Base-by-base conservation (phyloP, 352 stramenopile species). In the Phytophthora sp. region DNA sequence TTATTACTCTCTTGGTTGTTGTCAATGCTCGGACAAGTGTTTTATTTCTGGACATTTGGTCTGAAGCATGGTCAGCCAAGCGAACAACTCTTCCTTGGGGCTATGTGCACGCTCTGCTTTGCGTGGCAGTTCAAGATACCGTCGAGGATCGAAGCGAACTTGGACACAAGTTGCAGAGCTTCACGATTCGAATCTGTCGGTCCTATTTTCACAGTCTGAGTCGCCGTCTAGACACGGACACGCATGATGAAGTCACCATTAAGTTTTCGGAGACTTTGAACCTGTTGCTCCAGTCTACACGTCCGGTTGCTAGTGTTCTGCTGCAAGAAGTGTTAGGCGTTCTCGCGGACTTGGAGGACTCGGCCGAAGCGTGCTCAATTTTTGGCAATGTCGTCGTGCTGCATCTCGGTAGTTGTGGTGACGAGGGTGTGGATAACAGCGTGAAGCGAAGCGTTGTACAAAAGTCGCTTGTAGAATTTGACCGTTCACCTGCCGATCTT, bases 31-130 rank as follows among this genome's bases (percentile, higher is more conserved):
- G 49, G 2, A 64, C 62, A n/a, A 76, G 63, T 57, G 45, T 39
- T 38, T 60, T 69, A 42, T 82, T 92, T 29, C 24, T 92, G 11
- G 56, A 77, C 13, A 53, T 74, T 39, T 91, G 82, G 84, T 77
- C 63, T 6, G 57, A 80, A 52, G 57, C 57, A 30, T 85, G 77
- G 83, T 74, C 75, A 35, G 57, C 64, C 7, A 71, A 71, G 8
- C 21, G 29, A 15, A 58, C 58, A 8, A 42, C 31, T 24, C 47
- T 86, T 30, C 59, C 75, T 30, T 91, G 79, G 79, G 65, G 66
- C 24, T 86, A 86, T 33, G 64, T 86, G 4, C 64, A 78, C 42
- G 69, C 72, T 29, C 50, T 88, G 15, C 35, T 81, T 29, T 57
- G 41, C n/a, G 26, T 69, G 20, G 20, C 20, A 13, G 63, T 83